Evolutionary conservation across 768 basidiomycete species (phyloP), one percentile per base, ranked within the genome.

Genomic region (Amanita polypyramis): DNA sequence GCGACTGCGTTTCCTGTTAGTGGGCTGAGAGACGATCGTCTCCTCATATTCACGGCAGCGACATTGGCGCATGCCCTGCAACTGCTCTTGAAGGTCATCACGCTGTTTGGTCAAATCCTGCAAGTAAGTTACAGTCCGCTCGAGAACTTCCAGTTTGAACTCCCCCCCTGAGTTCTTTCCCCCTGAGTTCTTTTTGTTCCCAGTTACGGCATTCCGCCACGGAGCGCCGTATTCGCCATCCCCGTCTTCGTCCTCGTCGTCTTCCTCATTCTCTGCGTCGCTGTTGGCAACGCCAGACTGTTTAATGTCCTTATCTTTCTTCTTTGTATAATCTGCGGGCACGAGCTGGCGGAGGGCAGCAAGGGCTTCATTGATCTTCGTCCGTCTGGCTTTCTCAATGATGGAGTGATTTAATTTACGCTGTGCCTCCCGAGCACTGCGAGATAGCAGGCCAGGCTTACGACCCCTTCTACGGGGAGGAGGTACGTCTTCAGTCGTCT

Each of bases 361-460:
- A 4, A 97, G 73, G 0, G 93, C 90, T 44, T 90, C 84, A 60
- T 98, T 98, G 54, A 98, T 97, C 74, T 96, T 96, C 9, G 94
- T 95, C 51, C 94, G 74, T 25, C 94, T 70, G 0, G 93, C 80
- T 60, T 94, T 88, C 67, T 98, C 94, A 60, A 98, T 98, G 52
- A 93, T 80, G 4, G 85, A 89, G 59, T 98, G 94, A 65, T 96
- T 96, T 30, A 90, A 78, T 62, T 94, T 91, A 45, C 94, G 79
- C 63, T 90, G 82, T 2, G 83, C 77, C 65, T 95, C 92, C 40
- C 93, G 74, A 25, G 85, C 85, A 11, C 76, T 75, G 51, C 86
- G 82, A 14, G 85, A 85, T 39, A 86, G 63, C 7, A 77, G 72
- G 7, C 80, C 81, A 0, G 86, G 83, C 58, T 84, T 86, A 43